A percentile compares a stretch with the other conserved stretches of the same genome.
Evolutionary conservation across 2,329 filamentous ascomycete genomes (phyloP).

Genomic region (Diplodia mutila): DNA sequence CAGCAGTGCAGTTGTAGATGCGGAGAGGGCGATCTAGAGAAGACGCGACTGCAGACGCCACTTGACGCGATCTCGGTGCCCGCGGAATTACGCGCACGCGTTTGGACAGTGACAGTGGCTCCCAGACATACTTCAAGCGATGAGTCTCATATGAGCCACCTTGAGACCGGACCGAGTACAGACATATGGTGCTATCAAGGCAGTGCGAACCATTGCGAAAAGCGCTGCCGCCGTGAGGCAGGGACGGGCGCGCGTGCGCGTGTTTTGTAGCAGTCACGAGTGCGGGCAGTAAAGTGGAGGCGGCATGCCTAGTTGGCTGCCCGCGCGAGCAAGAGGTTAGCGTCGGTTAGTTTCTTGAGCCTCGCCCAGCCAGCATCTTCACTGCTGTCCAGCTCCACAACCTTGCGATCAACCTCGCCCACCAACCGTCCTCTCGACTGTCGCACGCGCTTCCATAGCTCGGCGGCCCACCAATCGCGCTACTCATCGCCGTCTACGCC

Average conservation of each 20-base stretch:
- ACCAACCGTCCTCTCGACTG: not conserved
- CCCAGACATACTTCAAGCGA: not conserved
- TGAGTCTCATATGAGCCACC: not conserved
- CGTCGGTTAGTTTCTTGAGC: constrained; percentile 19
- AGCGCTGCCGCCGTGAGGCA: not conserved
- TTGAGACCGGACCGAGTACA: not conserved
- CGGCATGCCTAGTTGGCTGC: not conserved
- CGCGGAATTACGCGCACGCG: constrained; percentile 4
- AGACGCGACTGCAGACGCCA: constrained; percentile 21
- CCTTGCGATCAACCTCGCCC: constrained; percentile 6
- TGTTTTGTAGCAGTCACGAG: not conserved
- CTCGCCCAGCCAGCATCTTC: constrained; percentile 16
- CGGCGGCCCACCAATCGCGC: constrained; percentile 23
- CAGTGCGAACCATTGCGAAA: not conserved
- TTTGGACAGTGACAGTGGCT: not conserved
- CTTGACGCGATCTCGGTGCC: constrained; percentile 24
- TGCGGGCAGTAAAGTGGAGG: constrained; percentile 11
- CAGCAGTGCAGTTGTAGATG: not conserved
- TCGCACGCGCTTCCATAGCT: constrained; percentile 14
- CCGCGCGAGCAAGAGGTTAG: constrained; percentile 9
- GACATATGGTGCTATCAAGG: not conserved
- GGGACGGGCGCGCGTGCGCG: not conserved
- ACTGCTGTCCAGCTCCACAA: constrained; percentile 22
- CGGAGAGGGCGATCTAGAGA: constrained; percentile 1
- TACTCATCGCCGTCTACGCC: not conserved